Evolutionary conservation across 169 alveolate genomes (phyloP).

Genomic region (Eimeria acervulina): DNA sequence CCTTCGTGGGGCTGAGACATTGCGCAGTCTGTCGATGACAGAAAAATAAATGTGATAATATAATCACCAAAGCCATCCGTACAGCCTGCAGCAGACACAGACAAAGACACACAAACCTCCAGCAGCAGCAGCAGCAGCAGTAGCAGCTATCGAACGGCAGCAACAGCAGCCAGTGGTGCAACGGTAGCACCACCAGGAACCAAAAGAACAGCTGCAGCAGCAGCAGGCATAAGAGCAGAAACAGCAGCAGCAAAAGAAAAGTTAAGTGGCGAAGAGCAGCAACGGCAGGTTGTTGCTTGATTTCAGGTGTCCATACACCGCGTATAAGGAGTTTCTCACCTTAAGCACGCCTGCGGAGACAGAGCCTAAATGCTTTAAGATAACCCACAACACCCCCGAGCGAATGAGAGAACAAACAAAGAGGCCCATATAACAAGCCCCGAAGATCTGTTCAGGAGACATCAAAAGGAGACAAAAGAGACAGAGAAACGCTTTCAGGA

Average conservation of each 20-base stretch:
- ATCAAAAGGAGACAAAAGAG: background rate
- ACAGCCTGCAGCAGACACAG: constrained; percentile 76
- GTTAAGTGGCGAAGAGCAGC: constrained; percentile 4
- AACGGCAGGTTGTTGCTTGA: background rate
- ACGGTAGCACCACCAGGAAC: background rate
- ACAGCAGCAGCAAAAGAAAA: background rate
- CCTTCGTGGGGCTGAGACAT: constrained; percentile 83
- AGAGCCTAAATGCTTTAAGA: constrained; percentile 87
- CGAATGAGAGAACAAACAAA: constrained; percentile 80
- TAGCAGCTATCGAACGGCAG: background rate
- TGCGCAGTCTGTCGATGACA: constrained; percentile 86
- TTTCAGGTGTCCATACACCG: too few relatives aligned
- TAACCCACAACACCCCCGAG: constrained; percentile 87
- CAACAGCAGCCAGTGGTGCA: too few relatives aligned
- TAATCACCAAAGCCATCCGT: constrained; percentile 84
- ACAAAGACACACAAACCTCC: background rate
- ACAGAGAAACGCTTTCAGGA: background rate
- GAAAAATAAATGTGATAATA: constrained; percentile 86
- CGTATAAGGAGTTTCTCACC: background rate
- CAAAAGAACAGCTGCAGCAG: background rate
- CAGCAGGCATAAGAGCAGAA: background rate
- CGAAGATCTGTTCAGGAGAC: constrained; percentile 79
- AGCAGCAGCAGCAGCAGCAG: constrained; percentile 11
- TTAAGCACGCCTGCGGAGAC: constrained; percentile 86
- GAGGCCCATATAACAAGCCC: constrained; percentile 76